A percentile compares a stretch with the other conserved stretches of the same genome.
phyloP scores from a whole-genome alignment of 352 stramenopile species.

The Globisporangium recalcitrans region DNA sequence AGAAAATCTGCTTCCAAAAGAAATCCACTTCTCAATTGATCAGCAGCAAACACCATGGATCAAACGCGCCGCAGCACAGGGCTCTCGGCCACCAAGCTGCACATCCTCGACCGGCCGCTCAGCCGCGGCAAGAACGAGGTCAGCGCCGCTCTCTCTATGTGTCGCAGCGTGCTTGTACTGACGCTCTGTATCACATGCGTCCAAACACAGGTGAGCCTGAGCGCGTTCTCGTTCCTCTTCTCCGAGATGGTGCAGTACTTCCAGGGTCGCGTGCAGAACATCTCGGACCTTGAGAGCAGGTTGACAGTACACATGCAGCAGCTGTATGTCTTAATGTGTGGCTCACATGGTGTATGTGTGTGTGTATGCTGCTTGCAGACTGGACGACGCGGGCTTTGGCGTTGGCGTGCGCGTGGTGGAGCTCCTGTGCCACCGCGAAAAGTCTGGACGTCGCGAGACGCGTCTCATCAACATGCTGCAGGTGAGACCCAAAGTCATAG shows the following conservation, averaged over 20 bases:
- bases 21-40: neutral
- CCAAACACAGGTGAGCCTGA: conserved; percentile 87
- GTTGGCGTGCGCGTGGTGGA: conserved; percentile 95
- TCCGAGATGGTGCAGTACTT: conserved; percentile 98
- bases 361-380: conserved; percentile 24
- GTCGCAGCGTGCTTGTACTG: neutral
- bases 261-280: conserved; percentile 93
- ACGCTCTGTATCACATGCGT: neutral
- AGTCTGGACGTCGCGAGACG: conserved; percentile 72
- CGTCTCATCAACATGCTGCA: conserved; percentile 81
- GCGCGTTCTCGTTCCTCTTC: conserved; percentile 96
- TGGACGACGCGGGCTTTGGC: conserved; percentile 93
- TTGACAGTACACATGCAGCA: conserved; percentile 12
- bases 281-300: conserved; percentile 93
- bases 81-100: conserved; percentile 51
- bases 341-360: neutral
- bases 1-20: too few relatives aligned
- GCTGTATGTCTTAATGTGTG: neutral
- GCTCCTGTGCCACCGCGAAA: conserved; percentile 86
- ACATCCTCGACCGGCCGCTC: conserved; percentile 74
- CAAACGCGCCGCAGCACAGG: conserved; percentile 37
- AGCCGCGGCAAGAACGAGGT: conserved; percentile 75
- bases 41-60: conserved; percentile 34
- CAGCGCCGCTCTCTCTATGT: neutral
- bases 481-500: neutral